These are phyloP conservation scores for Pulveroboletus sp. DNA, from an alignment of 768 basidiomycete species.

Conservation along the genomic window DNA sequence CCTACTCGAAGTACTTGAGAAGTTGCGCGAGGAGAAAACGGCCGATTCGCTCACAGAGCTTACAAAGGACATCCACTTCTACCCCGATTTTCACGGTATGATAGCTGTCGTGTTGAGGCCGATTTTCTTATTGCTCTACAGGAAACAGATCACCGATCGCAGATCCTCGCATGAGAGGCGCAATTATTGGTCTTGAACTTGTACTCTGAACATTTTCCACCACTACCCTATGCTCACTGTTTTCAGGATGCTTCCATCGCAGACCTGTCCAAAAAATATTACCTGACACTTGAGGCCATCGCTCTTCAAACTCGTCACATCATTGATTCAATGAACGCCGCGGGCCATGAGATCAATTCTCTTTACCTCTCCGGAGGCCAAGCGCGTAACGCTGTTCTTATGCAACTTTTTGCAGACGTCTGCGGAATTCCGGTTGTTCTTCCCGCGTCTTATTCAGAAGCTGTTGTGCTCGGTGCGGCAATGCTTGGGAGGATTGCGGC, in stretches of 20 bases:
- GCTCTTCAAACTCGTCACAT: slow-evolving; percentile 94
- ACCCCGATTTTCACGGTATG: slow-evolving; percentile 90
- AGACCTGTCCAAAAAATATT: slow-evolving; percentile 88
- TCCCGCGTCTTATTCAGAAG: slow-evolving; percentile 67
- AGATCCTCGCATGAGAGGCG: slow-evolving; percentile 92
- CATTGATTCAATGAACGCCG: slow-evolving; percentile 81
- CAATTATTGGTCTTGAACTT: slow-evolving; percentile 81
- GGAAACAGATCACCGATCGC: slow-evolving; percentile 97
- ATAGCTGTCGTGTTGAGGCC: not conserved
- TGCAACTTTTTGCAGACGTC: slow-evolving; percentile 85
- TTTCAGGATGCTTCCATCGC: slow-evolving; percentile 60
- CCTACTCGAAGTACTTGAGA: slow-evolving; percentile 68
- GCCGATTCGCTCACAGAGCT: slow-evolving; percentile 72
- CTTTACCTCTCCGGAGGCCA: slow-evolving; percentile 95
- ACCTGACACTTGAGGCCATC: slow-evolving; percentile 88
- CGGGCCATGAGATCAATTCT: slow-evolving; percentile 75
- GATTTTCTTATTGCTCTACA: slow-evolving; percentile 27
- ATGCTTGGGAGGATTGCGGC: slow-evolving; percentile 90
- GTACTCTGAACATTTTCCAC: slow-evolving; percentile 32
- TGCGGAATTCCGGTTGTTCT: slow-evolving; percentile 81
- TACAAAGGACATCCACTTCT: slow-evolving; percentile 87
- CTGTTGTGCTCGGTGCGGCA: slow-evolving; percentile 89
- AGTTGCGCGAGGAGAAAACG: slow-evolving; percentile 49
- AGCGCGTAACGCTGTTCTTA: slow-evolving; percentile 82
- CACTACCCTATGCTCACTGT: not conserved